These are phyloP conservation scores for Linum tenue DNA, from an alignment of 345 rosid species.

Conservation along the genomic window DNA sequence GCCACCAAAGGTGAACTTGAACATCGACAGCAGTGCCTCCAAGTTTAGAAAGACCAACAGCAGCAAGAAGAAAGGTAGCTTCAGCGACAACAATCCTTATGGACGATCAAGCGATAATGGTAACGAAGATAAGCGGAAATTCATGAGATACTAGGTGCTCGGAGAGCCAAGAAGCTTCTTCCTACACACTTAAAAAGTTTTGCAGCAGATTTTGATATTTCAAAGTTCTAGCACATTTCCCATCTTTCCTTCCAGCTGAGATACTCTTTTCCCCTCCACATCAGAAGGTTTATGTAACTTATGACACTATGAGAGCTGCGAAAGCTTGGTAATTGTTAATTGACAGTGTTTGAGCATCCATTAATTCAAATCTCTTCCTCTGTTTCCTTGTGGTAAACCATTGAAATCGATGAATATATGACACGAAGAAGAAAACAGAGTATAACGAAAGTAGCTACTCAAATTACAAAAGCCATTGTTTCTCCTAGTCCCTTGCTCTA, in stretches of 20 bases:
- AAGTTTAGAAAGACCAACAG: conserved; percentile 59
- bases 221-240: neutral
- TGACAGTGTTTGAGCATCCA: too few species aligned
- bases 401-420: too few species aligned
- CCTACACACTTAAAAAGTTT: neutral
- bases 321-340: too few species aligned
- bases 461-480: neutral
- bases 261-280: too few species aligned
- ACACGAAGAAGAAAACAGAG: too few species aligned
- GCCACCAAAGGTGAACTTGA: conserved; percentile 81
- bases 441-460: too few species aligned
- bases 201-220: neutral
- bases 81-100: conserved; percentile 57
- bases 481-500: neutral
- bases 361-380: too few species aligned
- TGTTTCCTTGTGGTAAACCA: too few species aligned
- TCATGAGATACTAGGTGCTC: neutral
- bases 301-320: too few species aligned
- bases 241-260: too few species aligned
- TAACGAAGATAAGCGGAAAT: neutral
- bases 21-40: conserved; percentile 79
- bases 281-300: too few species aligned
- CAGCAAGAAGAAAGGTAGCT: conserved; percentile 31
- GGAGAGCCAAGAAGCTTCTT: neutral
- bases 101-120: neutral